Percentiles rank a stretch among this genome's conserved stretches.
phyloP scores from a whole-genome alignment of 78 protist species.

The Paratrimastix pyriformis region DNA sequence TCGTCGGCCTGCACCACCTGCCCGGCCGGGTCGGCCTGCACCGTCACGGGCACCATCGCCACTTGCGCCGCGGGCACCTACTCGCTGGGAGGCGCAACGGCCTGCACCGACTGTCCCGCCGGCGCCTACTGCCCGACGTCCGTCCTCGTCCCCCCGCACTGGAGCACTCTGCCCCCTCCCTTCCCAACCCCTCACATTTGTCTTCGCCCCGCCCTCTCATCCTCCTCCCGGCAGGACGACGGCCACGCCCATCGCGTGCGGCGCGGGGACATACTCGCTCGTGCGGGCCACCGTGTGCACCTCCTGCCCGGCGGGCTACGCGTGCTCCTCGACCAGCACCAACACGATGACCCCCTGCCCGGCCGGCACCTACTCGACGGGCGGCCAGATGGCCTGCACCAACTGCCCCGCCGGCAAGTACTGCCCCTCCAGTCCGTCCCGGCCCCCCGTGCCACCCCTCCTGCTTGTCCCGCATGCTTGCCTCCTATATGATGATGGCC shows the following conservation, averaged over 20 bases:
- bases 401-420: neutral
- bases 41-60: neutral
- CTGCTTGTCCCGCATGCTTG: too few relatives aligned
- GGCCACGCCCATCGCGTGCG: conserved; percentile 15
- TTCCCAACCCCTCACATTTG: too few relatives aligned
- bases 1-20: neutral
- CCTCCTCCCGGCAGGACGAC: too few relatives aligned
- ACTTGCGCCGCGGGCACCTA: conserved; percentile 7
- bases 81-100: neutral
- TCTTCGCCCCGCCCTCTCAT: too few relatives aligned
- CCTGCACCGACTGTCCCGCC: conserved; percentile 31
- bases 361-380: neutral
- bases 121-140: conserved; percentile 40
- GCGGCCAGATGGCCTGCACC: neutral
- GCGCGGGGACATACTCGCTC: neutral
- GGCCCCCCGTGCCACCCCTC: too few relatives aligned
- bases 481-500: too few relatives aligned
- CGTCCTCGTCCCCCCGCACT: neutral
- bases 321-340: neutral
- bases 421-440: neutral
- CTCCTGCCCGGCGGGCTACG: conserved; percentile 10
- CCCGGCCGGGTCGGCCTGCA: neutral
- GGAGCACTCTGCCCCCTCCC: too few relatives aligned
- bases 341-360: neutral
- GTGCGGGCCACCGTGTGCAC: neutral